Conservation (phyloP, 768 basidiomycete species). For the Mycena epipterygia region DNA sequence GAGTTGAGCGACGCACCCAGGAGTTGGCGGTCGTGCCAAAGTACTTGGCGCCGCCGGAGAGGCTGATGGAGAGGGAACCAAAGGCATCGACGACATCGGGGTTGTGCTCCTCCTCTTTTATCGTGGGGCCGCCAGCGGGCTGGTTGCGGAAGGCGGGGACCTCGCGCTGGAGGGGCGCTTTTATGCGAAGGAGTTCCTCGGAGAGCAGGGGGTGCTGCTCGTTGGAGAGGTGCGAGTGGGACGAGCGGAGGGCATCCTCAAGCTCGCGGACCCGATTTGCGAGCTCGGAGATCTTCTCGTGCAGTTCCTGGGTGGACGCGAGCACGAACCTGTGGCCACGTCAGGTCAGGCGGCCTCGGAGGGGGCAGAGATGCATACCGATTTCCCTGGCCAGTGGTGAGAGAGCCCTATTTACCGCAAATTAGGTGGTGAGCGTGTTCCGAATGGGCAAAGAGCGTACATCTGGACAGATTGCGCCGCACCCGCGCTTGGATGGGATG, state of each 20-base stretch:
- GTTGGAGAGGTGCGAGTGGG: conserved; percentile 69
- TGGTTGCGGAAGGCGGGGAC: conserved; percentile 57
- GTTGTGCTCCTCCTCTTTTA: conserved; percentile 75
- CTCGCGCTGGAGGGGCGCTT: conserved; percentile 83
- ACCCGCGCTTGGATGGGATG: conserved; percentile 65
- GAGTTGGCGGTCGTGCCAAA: conserved; percentile 84
- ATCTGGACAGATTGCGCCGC: conserved; percentile 87
- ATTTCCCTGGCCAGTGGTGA: conserved; percentile 88
- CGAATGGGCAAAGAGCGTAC: conserved; percentile 54
- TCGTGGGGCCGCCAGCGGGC: conserved; percentile 39
- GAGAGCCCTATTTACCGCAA: conserved; percentile 63
- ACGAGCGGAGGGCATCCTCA: conserved; percentile 75
- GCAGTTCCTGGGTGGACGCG: conserved; percentile 84
- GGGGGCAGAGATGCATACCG: conserved; percentile 57
- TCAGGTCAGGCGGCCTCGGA: neutral
- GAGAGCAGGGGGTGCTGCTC: conserved; percentile 77
- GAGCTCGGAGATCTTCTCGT: conserved; percentile 85
- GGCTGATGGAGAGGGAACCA: conserved; percentile 80
- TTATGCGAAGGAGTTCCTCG: conserved; percentile 81
- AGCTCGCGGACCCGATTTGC: conserved; percentile 81
- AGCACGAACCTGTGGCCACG: conserved; percentile 72
- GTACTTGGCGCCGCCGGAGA: conserved; percentile 81
- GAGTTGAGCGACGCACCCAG: conserved; percentile 68
- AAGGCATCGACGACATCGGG: conserved; percentile 85
- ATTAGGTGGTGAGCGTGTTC: conserved; percentile 32